Evolutionary conservation across 768 basidiomycete genomes (phyloP), one percentile per base, ranked within the genome.

Genomic region (Psilocybe cyanescens): DNA sequence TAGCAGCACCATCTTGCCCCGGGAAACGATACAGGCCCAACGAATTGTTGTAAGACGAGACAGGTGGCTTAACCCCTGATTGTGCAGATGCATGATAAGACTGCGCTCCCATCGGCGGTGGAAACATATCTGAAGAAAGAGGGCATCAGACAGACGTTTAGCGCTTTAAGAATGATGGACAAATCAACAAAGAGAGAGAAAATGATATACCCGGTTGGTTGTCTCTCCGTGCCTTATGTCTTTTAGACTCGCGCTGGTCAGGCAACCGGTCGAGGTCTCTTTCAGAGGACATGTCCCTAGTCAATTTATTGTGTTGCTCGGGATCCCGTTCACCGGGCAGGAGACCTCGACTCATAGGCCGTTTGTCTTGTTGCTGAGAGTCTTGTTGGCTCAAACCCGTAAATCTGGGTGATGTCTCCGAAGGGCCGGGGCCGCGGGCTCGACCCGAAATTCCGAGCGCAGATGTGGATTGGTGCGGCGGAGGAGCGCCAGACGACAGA

Each of bases 171-270:
- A 58, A 57, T 35, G 59, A 57, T 41, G 37, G 37, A 30, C 31
- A 41, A 50, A 52, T 29, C 28, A 51, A 30, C 14, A 31, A 31
- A 24, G 17, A 48, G 57, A 51, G 37, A 54, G 39, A 55, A 55
- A 57, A 60, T 46, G 11, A 64, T 46, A 60, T 63, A 72, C 71
- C 68, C 63, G 67, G 61, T 55, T 67, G 67, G 60, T 73, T 49
- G 30, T 60, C 73, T 44, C 65, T 61, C 55, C 84, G 80, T 3
- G 80, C 77, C 71, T 85, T 86, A 63, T 81, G 75, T 55, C 85
- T 78, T 68, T 87, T 87, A n/a, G 79, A 71, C 49, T 83, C 84
- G 51, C 84, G 77, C 59, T 77, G 76, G 48, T 77, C 77, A 11
- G 65, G 61, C 35, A 75, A 68, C 19, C 81, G 77, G 28, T 81